phyloP scores from a whole-genome alignment of 2,329 filamentous ascomycete genomes.

The Hypocrella siamensis region DNA sequence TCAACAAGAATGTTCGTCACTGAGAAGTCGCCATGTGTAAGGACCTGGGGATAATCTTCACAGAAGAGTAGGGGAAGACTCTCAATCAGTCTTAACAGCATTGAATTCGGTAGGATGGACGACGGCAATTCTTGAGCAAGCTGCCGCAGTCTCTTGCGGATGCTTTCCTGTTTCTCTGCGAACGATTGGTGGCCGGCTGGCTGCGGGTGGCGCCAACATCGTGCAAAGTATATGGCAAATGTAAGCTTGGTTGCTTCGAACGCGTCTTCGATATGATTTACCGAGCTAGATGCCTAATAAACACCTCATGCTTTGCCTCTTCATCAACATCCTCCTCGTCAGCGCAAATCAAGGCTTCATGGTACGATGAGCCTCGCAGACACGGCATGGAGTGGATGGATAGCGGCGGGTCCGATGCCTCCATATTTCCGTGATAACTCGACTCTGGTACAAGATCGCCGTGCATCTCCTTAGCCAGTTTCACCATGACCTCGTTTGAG shows the following conservation, averaged over 20 bases:
- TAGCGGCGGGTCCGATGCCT: slow-evolving; percentile 11
- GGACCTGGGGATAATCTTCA: slow-evolving; percentile 12
- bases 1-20: slow-evolving; percentile 15
- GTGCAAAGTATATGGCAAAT: slow-evolving; percentile 11
- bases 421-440: slow-evolving; percentile 8
- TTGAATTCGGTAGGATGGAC: slow-evolving; percentile 4
- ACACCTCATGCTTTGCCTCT: not conserved
- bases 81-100: slow-evolving; percentile 6
- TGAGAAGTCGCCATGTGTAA: slow-evolving; percentile 14
- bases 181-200: slow-evolving; percentile 3
- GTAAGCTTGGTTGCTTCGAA: not conserved
- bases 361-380: slow-evolving; percentile 10
- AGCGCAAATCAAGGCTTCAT: slow-evolving; percentile 5
- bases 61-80: slow-evolving; percentile 11
- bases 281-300: slow-evolving; percentile 1
- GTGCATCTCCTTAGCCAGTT: slow-evolving; percentile 11
- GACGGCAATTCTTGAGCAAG: not conserved
- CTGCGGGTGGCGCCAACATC: slow-evolving; percentile 8
- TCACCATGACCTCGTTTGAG: slow-evolving; percentile 6
- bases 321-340: not conserved
- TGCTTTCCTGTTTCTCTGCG: slow-evolving; percentile 6
- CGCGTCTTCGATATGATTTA: not conserved
- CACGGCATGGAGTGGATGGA: slow-evolving; percentile 9
- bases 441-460: slow-evolving; percentile 11
- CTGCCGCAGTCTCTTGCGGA: slow-evolving; percentile 8